These are phyloP conservation scores for Hanseniaspora lachancei DNA, from an alignment of 805 yeast species.

Conservation along the genomic window DNA sequence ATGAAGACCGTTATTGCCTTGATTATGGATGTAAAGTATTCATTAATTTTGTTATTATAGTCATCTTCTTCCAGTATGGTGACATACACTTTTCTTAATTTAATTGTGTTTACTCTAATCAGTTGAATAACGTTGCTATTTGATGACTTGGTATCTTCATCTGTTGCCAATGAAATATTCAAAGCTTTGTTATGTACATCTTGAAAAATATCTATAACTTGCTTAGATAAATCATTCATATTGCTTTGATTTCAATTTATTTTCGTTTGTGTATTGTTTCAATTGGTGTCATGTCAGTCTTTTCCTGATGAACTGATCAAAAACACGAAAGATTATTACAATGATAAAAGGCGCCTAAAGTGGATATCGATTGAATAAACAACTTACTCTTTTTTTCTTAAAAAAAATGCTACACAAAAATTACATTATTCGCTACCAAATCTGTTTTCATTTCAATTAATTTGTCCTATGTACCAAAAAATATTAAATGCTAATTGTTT, in stretches of 20 bases:
- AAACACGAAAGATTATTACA: too few relatives aligned
- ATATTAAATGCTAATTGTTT: too few relatives aligned
- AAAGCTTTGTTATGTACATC: constrained; percentile 4
- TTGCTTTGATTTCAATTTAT: neutral
- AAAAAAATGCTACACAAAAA: too few relatives aligned
- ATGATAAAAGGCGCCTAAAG: too few relatives aligned
- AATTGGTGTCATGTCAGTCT: neutral
- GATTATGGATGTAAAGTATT: neutral
- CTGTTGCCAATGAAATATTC: neutral
- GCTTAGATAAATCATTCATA: neutral
- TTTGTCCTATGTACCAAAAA: too few relatives aligned
- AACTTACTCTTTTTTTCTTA: too few relatives aligned
- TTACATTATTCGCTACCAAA: too few relatives aligned
- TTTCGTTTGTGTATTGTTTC: neutral
- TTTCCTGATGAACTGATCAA: too few relatives aligned
- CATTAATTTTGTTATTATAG: neutral
- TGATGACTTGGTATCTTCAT: neutral
- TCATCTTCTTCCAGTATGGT: neutral
- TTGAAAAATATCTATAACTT: constrained; percentile 1
- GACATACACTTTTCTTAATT: constrained; percentile 9
- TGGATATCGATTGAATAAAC: too few relatives aligned
- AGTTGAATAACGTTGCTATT: constrained; percentile 10
- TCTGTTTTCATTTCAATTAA: too few relatives aligned
- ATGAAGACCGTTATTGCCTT: neutral
- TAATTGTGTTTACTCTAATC: constrained; percentile 10